phyloP scores from a whole-genome alignment of 164 flowering plant species.

The Vitis rotundifolia region DNA sequence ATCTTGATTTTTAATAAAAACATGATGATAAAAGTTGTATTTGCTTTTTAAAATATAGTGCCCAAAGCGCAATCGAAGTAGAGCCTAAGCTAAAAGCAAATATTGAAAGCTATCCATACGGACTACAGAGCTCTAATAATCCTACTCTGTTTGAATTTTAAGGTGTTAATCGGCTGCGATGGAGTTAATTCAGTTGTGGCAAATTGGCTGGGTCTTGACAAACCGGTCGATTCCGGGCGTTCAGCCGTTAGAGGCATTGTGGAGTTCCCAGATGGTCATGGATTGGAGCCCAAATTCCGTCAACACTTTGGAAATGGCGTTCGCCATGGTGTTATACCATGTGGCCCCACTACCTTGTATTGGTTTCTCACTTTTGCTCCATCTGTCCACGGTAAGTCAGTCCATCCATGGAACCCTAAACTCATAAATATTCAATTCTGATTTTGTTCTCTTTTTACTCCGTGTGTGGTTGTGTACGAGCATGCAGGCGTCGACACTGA shows the following conservation, averaged over 20 bases:
- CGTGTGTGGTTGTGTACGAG: constrained; percentile 36
- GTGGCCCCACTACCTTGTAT: constrained; percentile 40
- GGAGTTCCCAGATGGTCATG: constrained; percentile 35
- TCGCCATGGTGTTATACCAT: constrained; percentile 50
- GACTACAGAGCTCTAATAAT: not conserved
- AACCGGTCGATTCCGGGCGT: constrained; percentile 34
- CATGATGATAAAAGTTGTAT: no score
- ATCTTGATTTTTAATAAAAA: no score
- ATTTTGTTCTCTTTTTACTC: constrained; percentile 32
- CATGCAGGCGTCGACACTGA: constrained; percentile 9
- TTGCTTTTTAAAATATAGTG: no score
- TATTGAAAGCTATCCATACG: not conserved
- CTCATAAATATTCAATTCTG: no score
- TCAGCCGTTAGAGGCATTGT: constrained; percentile 42
- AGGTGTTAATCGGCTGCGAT: constrained; percentile 54
- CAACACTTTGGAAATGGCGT: constrained; percentile 47
- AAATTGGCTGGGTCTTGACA: constrained; percentile 43
- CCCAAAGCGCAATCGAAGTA: no score
- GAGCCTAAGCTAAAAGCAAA: constrained; percentile 2
- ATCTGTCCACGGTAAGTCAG: constrained; percentile 24
- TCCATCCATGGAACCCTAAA: constrained; percentile 5
- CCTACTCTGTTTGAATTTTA: not conserved
- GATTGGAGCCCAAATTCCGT: constrained; percentile 31
- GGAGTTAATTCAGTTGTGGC: constrained; percentile 55
- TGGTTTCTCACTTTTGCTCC: constrained; percentile 54